phyloP scores from a whole-genome alignment of 106 monocot genomes.

The Dendrobium catenatum region DNA sequence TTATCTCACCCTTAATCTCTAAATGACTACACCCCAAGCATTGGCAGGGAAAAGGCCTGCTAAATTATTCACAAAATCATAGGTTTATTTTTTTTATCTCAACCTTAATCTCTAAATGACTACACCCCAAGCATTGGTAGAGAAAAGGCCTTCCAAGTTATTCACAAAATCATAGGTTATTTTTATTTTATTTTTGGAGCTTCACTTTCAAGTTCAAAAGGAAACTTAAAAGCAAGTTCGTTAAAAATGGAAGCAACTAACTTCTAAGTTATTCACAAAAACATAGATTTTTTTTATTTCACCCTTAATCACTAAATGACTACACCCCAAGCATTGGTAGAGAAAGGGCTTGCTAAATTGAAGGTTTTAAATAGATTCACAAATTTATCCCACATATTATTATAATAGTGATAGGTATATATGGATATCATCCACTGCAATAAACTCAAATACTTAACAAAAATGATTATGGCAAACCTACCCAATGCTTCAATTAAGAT shows the following conservation, averaged over 20 bases:
- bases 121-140: not conserved
- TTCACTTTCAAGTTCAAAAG: no score
- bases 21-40: not conserved
- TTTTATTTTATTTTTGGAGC: not conserved
- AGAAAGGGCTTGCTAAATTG: not conserved
- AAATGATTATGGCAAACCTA: constrained; percentile 25
- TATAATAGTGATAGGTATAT: not conserved
- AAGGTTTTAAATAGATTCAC: not conserved
- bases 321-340: not conserved
- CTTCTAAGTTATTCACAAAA: not conserved
- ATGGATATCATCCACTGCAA: not conserved
- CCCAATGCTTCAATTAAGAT: constrained; percentile 84
- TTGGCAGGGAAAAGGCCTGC: not conserved
- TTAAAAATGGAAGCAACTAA: not conserved
- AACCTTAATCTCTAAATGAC: not conserved
- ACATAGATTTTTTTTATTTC: not conserved
- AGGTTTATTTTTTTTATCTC: not conserved
- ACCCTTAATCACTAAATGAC: not conserved
- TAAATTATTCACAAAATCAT: not conserved
- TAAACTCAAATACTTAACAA: not conserved
- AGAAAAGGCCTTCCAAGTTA: not conserved
- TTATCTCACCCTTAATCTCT: not conserved
- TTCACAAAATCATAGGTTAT: not conserved
- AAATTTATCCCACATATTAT: not conserved
- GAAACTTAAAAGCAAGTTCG: no score